Evolutionary conservation across 2,329 filamentous ascomycete genomes (phyloP), one percentile per base, ranked within the genome.

Genomic region (Apiospora phragmitis): DNA sequence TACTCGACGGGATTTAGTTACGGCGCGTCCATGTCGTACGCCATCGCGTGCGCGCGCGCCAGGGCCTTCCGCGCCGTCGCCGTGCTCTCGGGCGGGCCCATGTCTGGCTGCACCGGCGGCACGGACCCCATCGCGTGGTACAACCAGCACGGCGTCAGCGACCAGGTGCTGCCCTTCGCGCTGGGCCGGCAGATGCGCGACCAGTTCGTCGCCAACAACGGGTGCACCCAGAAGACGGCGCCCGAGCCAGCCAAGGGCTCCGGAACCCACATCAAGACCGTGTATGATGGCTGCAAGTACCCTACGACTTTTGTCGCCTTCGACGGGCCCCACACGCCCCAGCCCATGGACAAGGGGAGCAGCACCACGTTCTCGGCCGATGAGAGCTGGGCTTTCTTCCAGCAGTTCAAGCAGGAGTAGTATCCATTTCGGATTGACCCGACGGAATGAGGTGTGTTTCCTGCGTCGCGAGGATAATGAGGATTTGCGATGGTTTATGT

Each of bases 361-460:
- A 41, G 29, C 14, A 67, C 65, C 35, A 71, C 71, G 16, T 77
- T 74, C 29, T 71, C 78, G 9, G 75, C 78, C 0, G 70, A 41
- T 4, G 76, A 80, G 55, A 74, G 73, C 6, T 81, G 80, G 80
- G 73, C 70, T 12, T 81, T 81, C 71, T 81, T 81, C 65, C 71
- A 70, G 43, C 72, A 73, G 67, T 75, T 75, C 59, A 68, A 71
- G 43, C 71, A 72, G 65, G 32, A 62, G 55, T 62, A 38, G 47
- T 12, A 5, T n/a, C 26, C n/a, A 9, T 26, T 49, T 14, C 47
- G 26, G 6, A 5, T n/a, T n/a, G 32, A 11, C 55, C 55, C 24
- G 32, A 14, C 9, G 32, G 32, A 38, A 32, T 1, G 14, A 29
- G 1, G 24, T 16, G 16, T 21, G 18, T 32, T 32, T 18, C 24